Evolutionary conservation across 441 rosid species (phyloP), one percentile per base, ranked within the genome.

Genomic region (Syzygium malaccense): DNA sequence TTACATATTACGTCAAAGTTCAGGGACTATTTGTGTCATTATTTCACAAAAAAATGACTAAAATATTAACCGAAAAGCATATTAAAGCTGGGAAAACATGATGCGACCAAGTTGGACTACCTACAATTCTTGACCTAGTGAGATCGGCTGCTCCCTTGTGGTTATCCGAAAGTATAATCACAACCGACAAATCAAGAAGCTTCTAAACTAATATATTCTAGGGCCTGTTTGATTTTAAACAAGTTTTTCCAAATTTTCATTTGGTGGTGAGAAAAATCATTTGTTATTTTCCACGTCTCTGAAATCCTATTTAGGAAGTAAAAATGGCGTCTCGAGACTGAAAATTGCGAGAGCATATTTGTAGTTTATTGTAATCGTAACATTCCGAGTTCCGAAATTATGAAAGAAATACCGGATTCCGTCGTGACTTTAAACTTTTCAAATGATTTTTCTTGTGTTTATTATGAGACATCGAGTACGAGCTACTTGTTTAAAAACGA

Each of bases 161-260:
- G 66, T 85, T 85, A 85, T 85, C 87, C 66, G 30, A 37, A 85
- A 41, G n/a, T 19, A 54, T 55, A 25, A 85, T 53, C 33, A 18
- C 58, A 32, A 25, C 87, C 45, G 87, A 85, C 87, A 85, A n/a
- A 33, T 17, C 32, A 55, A 55, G 64, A 85, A 85, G 48, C 66
- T 85, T 85, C 86, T 85, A 20, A 85, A 23, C 26, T 20, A 32
- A 33, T 20, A 54, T 23, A 54, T 28, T 28, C 33, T 55, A 12
- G 45, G 51, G 83, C 18, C 83, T 23, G 49, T 20, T 75, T 41
- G n/a, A 75, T 75, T 71, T 37, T 20, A 1, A 3, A 20, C 23
- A 8, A 2, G 0, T 57, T 56, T 26, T 26, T 11, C 30, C 15
- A 2, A 13, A 60, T 5, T 28, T 60, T 28, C 17, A 28, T 60